These are phyloP conservation scores for Coemansia sp. DNA, from an alignment of 192 early-diverging fungal genomes.

Conservation along the genomic window DNA sequence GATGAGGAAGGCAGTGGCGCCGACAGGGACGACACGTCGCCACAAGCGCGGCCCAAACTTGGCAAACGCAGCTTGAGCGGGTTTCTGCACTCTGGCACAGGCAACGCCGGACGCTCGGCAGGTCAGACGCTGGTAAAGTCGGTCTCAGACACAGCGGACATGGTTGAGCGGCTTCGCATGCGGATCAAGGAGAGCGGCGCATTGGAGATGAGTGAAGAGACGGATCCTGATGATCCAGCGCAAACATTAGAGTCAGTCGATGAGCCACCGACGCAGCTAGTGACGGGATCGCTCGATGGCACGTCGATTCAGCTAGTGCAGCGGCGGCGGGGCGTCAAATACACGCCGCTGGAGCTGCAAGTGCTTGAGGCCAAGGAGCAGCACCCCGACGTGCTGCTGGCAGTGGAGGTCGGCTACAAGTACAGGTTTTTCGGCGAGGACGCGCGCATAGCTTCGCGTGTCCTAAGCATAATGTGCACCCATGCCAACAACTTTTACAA, in stretches of 20 bases:
- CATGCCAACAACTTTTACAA: slow-evolving; percentile 77
- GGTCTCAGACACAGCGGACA: slow-evolving; percentile 23
- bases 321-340: slow-evolving; percentile 45
- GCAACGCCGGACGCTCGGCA: background rate
- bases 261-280: slow-evolving; percentile 31
- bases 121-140: slow-evolving; percentile 18
- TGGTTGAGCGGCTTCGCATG: slow-evolving; percentile 33
- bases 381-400: slow-evolving; percentile 74
- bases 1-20: background rate
- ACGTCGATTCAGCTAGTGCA: slow-evolving; percentile 46
- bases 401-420: slow-evolving; percentile 95
- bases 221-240: background rate
- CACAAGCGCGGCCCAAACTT: background rate
- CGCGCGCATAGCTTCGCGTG: slow-evolving; percentile 76
- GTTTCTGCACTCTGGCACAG: slow-evolving; percentile 10
- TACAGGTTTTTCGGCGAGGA: slow-evolving; percentile 92
- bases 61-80: background rate
- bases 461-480: slow-evolving; percentile 82
- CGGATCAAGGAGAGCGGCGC: slow-evolving; percentile 18
- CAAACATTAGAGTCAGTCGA: background rate
- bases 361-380: slow-evolving; percentile 72
- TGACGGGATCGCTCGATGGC: slow-evolving; percentile 1
- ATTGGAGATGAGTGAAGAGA: background rate
- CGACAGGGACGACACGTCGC: background rate
- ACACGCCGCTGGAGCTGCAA: slow-evolving; percentile 87